phyloP scores from a whole-genome alignment of 2,329 filamentous ascomycete genomes.

The Decorospora gaudefroyi region DNA sequence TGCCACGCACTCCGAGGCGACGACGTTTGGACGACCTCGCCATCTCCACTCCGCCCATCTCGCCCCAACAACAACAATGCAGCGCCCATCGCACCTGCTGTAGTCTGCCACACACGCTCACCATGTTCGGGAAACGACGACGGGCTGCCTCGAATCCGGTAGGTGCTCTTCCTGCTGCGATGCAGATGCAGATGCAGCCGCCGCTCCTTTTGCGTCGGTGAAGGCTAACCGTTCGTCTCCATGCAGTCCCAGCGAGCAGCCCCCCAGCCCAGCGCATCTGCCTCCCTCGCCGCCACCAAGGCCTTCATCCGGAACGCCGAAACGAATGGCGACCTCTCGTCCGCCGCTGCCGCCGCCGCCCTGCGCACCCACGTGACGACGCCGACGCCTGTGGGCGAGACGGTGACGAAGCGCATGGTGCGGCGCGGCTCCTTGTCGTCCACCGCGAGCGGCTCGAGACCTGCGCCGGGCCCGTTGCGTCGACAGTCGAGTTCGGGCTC shows the following conservation, averaged over 20 bases:
- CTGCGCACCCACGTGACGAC: conserved; percentile 76
- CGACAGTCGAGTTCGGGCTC: conserved; percentile 70
- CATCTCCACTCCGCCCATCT: no score
- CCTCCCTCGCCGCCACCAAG: conserved; percentile 77
- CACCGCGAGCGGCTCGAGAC: conserved; percentile 56
- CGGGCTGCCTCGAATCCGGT: conserved; percentile 45
- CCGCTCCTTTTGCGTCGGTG: no score
- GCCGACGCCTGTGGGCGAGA: conserved; percentile 77
- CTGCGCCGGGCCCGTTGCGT: conserved; percentile 43
- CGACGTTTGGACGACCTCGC: no score
- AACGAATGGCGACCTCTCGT: conserved; percentile 71
- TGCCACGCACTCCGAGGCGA: no score
- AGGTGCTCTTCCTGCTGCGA: conserved; percentile 19
- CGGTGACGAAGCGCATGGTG: conserved; percentile 84
- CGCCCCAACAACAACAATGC: conserved; percentile 26
- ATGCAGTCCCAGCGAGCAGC: conserved; percentile 39
- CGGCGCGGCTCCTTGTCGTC: conserved; percentile 76
- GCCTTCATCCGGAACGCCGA: conserved; percentile 73
- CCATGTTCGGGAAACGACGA: conserved; percentile 42
- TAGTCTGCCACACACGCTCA: conserved; percentile 30
- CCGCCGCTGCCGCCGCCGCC: conserved; percentile 83
- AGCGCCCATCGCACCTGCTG: conserved; percentile 23
- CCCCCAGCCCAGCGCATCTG: conserved; percentile 66
- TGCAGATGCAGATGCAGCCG: conserved; percentile 2
- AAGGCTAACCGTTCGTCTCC: conserved; percentile 27